These are phyloP conservation scores for Bisporella sp. DNA, from an alignment of 2,329 filamentous ascomycete genomes.

Conservation along the genomic window DNA sequence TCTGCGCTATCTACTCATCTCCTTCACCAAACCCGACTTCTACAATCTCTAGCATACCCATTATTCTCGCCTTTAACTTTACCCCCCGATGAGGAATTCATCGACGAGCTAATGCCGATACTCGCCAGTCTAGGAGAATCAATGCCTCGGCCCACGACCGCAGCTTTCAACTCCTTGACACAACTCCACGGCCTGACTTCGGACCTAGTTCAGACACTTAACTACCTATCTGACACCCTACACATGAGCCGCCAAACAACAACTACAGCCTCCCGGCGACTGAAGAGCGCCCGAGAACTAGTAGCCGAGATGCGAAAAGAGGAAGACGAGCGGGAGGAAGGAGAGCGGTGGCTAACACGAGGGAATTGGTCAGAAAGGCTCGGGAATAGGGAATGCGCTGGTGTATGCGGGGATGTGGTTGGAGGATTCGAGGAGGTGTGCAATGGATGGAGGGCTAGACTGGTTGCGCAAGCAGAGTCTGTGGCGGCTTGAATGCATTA, in stretches of 20 bases:
- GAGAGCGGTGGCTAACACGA: slow-evolving; percentile 70
- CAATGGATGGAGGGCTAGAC: slow-evolving; percentile 70
- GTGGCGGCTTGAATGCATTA: slow-evolving; percentile 8
- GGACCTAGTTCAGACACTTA: slow-evolving; percentile 72
- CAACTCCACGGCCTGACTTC: slow-evolving; percentile 63
- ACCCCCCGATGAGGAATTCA: slow-evolving; percentile 54
- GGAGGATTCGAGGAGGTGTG: slow-evolving; percentile 90
- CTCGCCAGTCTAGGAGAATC: slow-evolving; percentile 57
- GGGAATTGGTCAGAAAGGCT: slow-evolving; percentile 80
- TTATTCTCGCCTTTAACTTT: slow-evolving; percentile 63
- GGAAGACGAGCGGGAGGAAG: slow-evolving; percentile 74
- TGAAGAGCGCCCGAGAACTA: slow-evolving; percentile 77
- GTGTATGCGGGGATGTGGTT: slow-evolving; percentile 80
- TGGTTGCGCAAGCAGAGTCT: slow-evolving; percentile 51
- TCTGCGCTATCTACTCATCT: slow-evolving; percentile 69
- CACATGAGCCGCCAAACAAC: slow-evolving; percentile 92
- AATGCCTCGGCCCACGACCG: slow-evolving; percentile 58
- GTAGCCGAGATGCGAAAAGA: slow-evolving; percentile 80
- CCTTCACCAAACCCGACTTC: slow-evolving; percentile 64
- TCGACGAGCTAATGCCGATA: slow-evolving; percentile 63
- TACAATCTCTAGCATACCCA: slow-evolving; percentile 66
- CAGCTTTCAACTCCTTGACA: slow-evolving; percentile 58
- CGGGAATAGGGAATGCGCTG: slow-evolving; percentile 70
- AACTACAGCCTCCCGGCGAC: slow-evolving; percentile 68
- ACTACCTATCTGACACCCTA: slow-evolving; percentile 80